Conservation (phyloP, 768 basidiomycete genomes). For the Pleurotus giganteus region DNA sequence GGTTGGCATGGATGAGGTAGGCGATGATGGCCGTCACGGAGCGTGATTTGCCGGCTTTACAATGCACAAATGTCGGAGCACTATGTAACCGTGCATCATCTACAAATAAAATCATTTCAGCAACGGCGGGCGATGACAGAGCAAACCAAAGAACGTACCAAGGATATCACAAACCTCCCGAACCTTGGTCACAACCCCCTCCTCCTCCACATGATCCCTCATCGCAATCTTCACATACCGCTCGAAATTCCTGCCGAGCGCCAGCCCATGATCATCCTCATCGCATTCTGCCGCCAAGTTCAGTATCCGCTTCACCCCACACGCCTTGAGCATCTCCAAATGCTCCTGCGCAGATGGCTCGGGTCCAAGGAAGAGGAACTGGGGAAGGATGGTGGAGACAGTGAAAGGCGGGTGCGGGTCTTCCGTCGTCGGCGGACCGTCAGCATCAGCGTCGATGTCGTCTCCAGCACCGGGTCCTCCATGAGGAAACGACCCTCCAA, state of each 20-base stretch:
- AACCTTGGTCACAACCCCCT: slow-evolving; percentile 78
- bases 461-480: neutral
- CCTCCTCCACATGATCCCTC: slow-evolving; percentile 95
- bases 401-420: slow-evolving; percentile 66
- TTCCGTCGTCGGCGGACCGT: slow-evolving; percentile 58
- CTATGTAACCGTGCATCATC: slow-evolving; percentile 92
- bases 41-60: slow-evolving; percentile 93
- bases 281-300: slow-evolving; percentile 94
- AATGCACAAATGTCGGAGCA: slow-evolving; percentile 91
- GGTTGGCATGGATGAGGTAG: slow-evolving; percentile 95
- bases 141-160: slow-evolving; percentile 50
- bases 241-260: slow-evolving; percentile 69
- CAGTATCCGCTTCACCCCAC: slow-evolving; percentile 85
- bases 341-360: slow-evolving; percentile 77
- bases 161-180: slow-evolving; percentile 83
- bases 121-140: neutral
- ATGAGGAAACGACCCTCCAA: slow-evolving; percentile 7
- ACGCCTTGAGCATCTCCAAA: slow-evolving; percentile 63
- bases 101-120: slow-evolving; percentile 25
- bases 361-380: slow-evolving; percentile 89
- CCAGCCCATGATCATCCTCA: slow-evolving; percentile 69
- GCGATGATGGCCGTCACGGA: slow-evolving; percentile 97
- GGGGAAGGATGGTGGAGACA: slow-evolving; percentile 90
- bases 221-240: slow-evolving; percentile 86
- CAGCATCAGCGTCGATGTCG: slow-evolving; percentile 21